Conservation (phyloP, 2,329 filamentous ascomycete species). For the Colletotrichum siamense region DNA sequence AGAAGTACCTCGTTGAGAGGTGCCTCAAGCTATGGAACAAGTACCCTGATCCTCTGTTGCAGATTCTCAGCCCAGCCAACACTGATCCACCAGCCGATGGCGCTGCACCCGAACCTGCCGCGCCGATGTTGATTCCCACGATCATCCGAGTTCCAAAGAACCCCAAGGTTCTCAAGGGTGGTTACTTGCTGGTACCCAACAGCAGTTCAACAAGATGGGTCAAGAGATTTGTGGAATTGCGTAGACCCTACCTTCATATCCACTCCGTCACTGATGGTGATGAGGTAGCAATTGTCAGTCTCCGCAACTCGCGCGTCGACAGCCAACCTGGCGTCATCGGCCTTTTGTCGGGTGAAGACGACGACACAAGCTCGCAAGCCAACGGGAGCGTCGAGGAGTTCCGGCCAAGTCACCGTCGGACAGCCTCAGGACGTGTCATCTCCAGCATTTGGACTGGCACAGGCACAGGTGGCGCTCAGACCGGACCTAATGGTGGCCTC, state of each 20-base stretch:
- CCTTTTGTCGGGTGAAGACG: constrained; percentile 64
- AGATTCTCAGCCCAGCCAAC: constrained; percentile 64
- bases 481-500: constrained; percentile 42
- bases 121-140: constrained; percentile 74
- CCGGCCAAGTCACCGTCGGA: constrained; percentile 53
- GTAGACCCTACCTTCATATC: constrained; percentile 89
- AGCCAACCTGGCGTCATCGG: constrained; percentile 87
- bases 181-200: constrained; percentile 86
- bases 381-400: constrained; percentile 41
- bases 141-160: constrained; percentile 84
- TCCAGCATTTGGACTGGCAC: constrained; percentile 61
- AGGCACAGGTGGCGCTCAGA: constrained; percentile 36
- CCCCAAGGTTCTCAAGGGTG: constrained; percentile 79
- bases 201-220: constrained; percentile 85
- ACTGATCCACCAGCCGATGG: constrained; percentile 75
- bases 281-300: constrained; percentile 86
- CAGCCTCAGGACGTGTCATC: constrained; percentile 56
- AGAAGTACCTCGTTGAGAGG: constrained; percentile 55
- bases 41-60: constrained; percentile 60
- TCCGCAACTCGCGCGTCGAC: constrained; percentile 90
- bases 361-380: constrained; percentile 33
- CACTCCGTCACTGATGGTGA: constrained; percentile 87
- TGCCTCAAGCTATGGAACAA: constrained; percentile 70
- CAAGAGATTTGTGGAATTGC: constrained; percentile 89
- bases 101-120: constrained; percentile 49